Conservation (phyloP, 495 filamentous ascomycete genomes). For the Daldinia decipiens region DNA sequence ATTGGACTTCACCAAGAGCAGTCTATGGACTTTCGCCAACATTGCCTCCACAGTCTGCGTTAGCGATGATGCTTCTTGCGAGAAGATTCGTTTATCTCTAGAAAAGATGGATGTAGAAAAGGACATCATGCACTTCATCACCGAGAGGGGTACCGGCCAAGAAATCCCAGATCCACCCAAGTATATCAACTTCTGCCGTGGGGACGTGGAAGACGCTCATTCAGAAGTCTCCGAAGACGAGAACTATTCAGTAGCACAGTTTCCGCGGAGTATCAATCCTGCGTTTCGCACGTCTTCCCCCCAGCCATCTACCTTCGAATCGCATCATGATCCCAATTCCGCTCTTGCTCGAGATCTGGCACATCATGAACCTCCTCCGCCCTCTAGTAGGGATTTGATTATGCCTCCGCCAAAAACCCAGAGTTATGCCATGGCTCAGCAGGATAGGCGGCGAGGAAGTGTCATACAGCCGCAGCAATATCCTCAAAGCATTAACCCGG, state of each 20-base stretch:
- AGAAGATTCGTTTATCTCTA: constrained; percentile 93
- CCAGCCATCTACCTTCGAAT: constrained; percentile 81
- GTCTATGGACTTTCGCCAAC: constrained; percentile 97
- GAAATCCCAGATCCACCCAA: constrained; percentile 97
- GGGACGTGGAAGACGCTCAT: constrained; percentile 81
- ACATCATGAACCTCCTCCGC: constrained; percentile 61
- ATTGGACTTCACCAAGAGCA: constrained; percentile 95
- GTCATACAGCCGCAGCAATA: constrained; percentile 64
- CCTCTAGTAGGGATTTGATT: constrained; percentile 63
- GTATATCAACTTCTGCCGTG: constrained; percentile 98
- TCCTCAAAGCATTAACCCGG: constrained; percentile 91
- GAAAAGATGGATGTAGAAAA: constrained; percentile 97
- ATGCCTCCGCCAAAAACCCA: constrained; percentile 63
- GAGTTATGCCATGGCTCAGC: constrained; percentile 7
- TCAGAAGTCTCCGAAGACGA: constrained; percentile 88
- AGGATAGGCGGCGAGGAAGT: constrained; percentile 8
- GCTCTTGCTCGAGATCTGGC: constrained; percentile 71
- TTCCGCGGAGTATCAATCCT: constrained; percentile 93
- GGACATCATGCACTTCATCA: constrained; percentile 91
- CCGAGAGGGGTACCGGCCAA: constrained; percentile 88
- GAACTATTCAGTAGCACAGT: constrained; percentile 91
- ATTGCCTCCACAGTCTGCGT: constrained; percentile 98
- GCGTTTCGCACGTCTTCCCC: constrained; percentile 92
- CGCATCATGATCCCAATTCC: constrained; percentile 84
- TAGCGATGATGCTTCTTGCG: constrained; percentile 96